These are phyloP conservation scores for Fraxinus baroniana DNA, from an alignment of 305 asterid genomes.

Conservation along the genomic window DNA sequence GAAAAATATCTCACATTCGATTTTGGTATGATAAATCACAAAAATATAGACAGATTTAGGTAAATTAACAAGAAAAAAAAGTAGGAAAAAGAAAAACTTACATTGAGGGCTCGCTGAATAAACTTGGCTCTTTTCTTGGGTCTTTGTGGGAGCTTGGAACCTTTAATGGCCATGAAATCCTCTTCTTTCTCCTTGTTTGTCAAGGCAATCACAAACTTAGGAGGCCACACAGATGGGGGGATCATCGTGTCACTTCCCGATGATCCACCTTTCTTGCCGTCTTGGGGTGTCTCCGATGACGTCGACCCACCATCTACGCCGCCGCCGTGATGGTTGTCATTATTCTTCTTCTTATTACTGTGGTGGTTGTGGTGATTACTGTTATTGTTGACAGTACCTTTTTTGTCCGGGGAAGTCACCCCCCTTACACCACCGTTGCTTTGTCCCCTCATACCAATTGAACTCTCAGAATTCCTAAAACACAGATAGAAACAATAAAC, in stretches of 20 bases:
- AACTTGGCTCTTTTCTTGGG: conserved; percentile 91
- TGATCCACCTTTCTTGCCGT: conserved; percentile 62
- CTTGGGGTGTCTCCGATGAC: conserved; percentile 63
- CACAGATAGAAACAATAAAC: neutral
- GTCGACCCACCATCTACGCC: conserved; percentile 65
- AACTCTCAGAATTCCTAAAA: conserved; percentile 74
- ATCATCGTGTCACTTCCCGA: conserved; percentile 59
- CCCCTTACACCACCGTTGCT: conserved; percentile 68
- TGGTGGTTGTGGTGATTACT: conserved; percentile 22
- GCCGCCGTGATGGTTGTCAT: conserved; percentile 25
- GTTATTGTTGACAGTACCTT: conserved; percentile 36
- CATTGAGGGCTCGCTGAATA: conserved; percentile 86
- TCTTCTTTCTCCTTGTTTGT: conserved; percentile 96
- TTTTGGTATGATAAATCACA: neutral
- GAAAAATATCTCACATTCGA: neutral
- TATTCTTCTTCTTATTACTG: conserved; percentile 30
- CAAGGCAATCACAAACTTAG: conserved; percentile 75
- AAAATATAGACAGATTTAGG: neutral
- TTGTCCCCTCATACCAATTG: conserved; percentile 75
- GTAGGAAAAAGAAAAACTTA: conserved; percentile 35
- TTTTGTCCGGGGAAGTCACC: conserved; percentile 68
- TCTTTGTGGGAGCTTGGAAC: conserved; percentile 91
- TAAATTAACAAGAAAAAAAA: neutral
- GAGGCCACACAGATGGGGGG: conserved; percentile 66
- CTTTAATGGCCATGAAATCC: conserved; percentile 86